These are phyloP conservation scores for Oenanthe sinensis DNA, from an alignment of 129 eudicot species.

Conservation along the genomic window DNA sequence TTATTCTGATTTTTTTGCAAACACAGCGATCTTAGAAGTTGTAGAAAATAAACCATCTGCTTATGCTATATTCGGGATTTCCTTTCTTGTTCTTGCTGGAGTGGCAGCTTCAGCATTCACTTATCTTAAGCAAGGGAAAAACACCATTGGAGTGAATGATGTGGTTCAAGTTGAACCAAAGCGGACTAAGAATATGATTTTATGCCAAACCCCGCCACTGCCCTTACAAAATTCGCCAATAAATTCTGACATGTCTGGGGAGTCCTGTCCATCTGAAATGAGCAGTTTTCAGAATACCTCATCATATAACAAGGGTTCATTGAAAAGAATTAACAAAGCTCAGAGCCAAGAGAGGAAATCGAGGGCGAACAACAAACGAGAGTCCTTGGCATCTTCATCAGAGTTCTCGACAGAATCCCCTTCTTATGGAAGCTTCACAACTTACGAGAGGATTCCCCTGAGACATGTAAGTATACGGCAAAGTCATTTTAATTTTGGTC, in stretches of 20 bases:
- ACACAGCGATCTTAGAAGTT: constrained; percentile 14
- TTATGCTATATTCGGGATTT: constrained; percentile 3
- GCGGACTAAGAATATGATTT: neutral
- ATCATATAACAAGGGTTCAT: constrained; percentile 21
- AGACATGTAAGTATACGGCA: constrained; percentile 41
- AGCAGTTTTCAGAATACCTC: constrained; percentile 46
- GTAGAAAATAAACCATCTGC: constrained; percentile 10
- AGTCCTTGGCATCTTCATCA: constrained; percentile 61
- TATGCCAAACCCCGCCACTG: neutral
- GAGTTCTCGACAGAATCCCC: constrained; percentile 47
- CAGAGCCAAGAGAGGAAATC: constrained; percentile 45
- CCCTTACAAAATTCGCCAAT: constrained; percentile 25
- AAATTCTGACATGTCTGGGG: constrained; percentile 29
- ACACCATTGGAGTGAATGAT: neutral
- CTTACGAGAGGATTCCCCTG: constrained; percentile 52
- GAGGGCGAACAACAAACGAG: constrained; percentile 39
- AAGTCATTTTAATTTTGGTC: neutral
- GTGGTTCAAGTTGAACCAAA: constrained; percentile 11
- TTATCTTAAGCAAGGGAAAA: constrained; percentile 19
- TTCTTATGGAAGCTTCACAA: constrained; percentile 98
- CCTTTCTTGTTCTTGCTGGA: constrained; percentile 20
- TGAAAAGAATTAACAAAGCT: constrained; percentile 19
- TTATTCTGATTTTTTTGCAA: neutral
- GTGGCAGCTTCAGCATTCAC: constrained; percentile 17
- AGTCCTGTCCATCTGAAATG: constrained; percentile 55